Conservation (phyloP, 495 filamentous ascomycete genomes). For the Penicillium chermesinum region DNA sequence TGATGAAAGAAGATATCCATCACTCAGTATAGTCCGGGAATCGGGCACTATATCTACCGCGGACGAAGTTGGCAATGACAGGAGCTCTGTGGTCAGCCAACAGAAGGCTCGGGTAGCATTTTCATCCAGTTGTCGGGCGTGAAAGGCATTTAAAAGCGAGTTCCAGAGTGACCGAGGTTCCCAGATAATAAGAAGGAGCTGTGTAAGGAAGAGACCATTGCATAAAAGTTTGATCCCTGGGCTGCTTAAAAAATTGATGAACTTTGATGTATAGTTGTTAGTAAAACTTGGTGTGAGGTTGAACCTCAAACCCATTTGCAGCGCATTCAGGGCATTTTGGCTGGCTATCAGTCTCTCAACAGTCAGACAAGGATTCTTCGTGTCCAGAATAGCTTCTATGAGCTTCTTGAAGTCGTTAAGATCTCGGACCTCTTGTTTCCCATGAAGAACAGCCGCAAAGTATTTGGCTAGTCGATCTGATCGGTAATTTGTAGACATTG, state of each 20-base stretch:
- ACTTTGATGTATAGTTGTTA: constrained; percentile 27
- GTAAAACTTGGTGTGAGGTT: constrained; percentile 49
- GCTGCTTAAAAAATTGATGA: constrained; percentile 25
- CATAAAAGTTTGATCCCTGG: constrained; percentile 45
- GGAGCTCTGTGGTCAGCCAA: constrained; percentile 56
- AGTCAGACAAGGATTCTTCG: constrained; percentile 44
- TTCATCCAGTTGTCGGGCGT: constrained; percentile 29
- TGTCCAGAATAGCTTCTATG: constrained; percentile 53
- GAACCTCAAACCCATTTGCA: constrained; percentile 46
- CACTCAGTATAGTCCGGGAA: constrained; percentile 22
- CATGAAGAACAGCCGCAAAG: constrained; percentile 28
- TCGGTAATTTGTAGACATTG: constrained; percentile 5
- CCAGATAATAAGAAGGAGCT: constrained; percentile 48
- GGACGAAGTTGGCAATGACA: constrained; percentile 36
- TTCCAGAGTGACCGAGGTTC: constrained; percentile 61
- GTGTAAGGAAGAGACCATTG: constrained; percentile 50
- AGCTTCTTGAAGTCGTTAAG: constrained; percentile 47
- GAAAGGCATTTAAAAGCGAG: constrained; percentile 43
- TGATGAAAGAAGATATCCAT: constrained; percentile 25
- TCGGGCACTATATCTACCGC: constrained; percentile 22
- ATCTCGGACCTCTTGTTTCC: constrained; percentile 26
- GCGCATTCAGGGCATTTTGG: constrained; percentile 37
- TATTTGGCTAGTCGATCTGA: constrained; percentile 23
- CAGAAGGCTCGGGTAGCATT: constrained; percentile 44
- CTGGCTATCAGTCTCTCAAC: constrained; percentile 53